These are phyloP conservation scores for Bolboschoenoplectus hybrid DNA, from an alignment of 202 grass and related monocot species.

Conservation along the genomic window DNA sequence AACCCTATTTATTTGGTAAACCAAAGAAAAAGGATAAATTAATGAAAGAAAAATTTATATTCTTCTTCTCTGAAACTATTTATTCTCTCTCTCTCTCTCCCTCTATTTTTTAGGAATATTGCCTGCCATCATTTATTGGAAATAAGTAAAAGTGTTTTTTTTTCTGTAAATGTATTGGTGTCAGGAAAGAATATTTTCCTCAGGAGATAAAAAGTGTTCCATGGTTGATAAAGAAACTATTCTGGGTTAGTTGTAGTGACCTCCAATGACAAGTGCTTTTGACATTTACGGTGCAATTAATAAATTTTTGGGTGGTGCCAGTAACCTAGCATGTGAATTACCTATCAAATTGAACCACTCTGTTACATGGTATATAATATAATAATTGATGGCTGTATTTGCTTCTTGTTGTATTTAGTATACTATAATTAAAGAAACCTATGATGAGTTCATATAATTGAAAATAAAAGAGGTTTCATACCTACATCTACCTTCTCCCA, in stretches of 20 bases:
- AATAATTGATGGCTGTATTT: background rate
- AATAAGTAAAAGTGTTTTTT: background rate
- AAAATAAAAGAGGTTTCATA: background rate
- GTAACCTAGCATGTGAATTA: background rate
- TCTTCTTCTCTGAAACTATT: background rate
- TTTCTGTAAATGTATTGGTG: background rate
- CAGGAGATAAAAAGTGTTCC: constrained; percentile 2
- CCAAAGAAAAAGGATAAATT: background rate
- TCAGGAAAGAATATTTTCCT: constrained; percentile 7
- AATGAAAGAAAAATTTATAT: background rate
- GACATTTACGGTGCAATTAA: background rate
- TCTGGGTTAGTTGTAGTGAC: background rate
- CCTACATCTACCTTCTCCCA: background rate
- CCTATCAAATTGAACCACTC: background rate
- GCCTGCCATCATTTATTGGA: background rate
- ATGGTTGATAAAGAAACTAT: constrained; percentile 1
- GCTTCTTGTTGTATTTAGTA: background rate
- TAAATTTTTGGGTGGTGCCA: background rate
- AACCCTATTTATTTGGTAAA: background rate
- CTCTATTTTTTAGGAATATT: background rate
- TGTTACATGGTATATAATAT: background rate
- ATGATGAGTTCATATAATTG: background rate
- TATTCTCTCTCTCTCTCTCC: background rate
- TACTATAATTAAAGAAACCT: constrained; percentile 6
- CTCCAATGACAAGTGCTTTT: background rate